phyloP scores from a whole-genome alignment of 176 grass and related monocot species.

The Typha latifolia region DNA sequence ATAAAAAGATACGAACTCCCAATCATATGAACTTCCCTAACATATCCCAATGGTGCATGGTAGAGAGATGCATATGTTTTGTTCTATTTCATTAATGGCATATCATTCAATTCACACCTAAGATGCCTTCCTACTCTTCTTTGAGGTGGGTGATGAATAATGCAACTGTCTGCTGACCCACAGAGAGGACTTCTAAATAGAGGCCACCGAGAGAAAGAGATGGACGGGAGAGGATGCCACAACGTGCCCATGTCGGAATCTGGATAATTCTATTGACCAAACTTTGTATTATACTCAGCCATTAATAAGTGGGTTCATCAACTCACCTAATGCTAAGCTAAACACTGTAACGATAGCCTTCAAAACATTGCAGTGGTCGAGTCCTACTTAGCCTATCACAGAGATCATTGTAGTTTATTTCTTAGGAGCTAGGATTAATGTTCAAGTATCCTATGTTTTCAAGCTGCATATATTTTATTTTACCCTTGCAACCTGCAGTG shows the following conservation, averaged over 20 bases:
- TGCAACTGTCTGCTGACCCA: constrained; percentile 4
- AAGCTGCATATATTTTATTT: no score
- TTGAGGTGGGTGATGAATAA: constrained; percentile 25
- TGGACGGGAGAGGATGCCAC: constrained; percentile 16
- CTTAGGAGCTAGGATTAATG: no score
- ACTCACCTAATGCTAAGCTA: no score
- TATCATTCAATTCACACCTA: constrained; percentile 10
- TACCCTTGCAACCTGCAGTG: no score
- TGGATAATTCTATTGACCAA: background rate
- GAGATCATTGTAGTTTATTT: no score
- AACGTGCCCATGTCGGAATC: constrained; percentile 51
- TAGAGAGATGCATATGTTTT: background rate
- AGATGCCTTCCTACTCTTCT: constrained; percentile 24
- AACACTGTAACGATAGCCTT: no score
- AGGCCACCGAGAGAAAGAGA: constrained; percentile 1
- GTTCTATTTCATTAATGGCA: background rate
- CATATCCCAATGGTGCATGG: background rate
- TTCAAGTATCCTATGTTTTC: no score
- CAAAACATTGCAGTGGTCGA: no score
- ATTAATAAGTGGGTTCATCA: no score
- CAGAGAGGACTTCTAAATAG: background rate
- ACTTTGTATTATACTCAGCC: no score
- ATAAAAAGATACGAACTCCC: background rate
- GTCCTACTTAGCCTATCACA: no score
- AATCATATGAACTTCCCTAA: background rate